Evolutionary conservation across 495 filamentous ascomycete species (phyloP).

Genomic region (Aspergillus carlsbadensis): DNA sequence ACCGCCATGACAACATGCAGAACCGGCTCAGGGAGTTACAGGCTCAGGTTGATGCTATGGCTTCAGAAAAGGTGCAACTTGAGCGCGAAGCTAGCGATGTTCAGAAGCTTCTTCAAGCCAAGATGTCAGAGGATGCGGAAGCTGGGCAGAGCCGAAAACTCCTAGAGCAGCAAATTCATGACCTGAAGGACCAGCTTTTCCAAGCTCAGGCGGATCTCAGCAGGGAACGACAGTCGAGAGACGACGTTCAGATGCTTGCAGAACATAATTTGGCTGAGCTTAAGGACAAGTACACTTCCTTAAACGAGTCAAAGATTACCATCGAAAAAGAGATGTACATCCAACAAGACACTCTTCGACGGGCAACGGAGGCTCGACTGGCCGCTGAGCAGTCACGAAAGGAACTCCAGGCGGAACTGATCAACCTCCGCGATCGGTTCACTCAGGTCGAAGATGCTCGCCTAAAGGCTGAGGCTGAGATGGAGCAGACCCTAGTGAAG

Average conservation of each 20-base stretch:
- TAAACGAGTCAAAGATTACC: slow-evolving; percentile 93
- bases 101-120: slow-evolving; percentile 79
- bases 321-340: slow-evolving; percentile 98
- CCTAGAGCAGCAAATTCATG: slow-evolving; percentile 81
- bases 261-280: slow-evolving; percentile 83
- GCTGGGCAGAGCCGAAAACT: slow-evolving; percentile 81
- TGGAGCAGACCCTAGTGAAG: slow-evolving; percentile 74
- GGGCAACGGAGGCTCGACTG: slow-evolving; percentile 76
- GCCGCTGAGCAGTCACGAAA: slow-evolving; percentile 83
- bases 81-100: slow-evolving; percentile 88
- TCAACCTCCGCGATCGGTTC: slow-evolving; percentile 77
- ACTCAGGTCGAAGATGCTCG: slow-evolving; percentile 81
- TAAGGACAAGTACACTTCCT: slow-evolving; percentile 78
- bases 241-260: slow-evolving; percentile 88
- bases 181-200: slow-evolving; percentile 82
- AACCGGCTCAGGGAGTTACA: slow-evolving; percentile 78
- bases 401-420: slow-evolving; percentile 81
- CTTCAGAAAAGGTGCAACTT: slow-evolving; percentile 75
- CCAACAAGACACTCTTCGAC: slow-evolving; percentile 91
- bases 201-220: slow-evolving; percentile 85
- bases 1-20: slow-evolving; percentile 79
- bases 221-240: slow-evolving; percentile 89
- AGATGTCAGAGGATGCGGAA: slow-evolving; percentile 85
- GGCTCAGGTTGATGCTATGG: slow-evolving; percentile 83
- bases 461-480: slow-evolving; percentile 73